Evolutionary conservation across 768 basidiomycete species (phyloP).

Genomic region (Psilocybe cyanescens): DNA sequence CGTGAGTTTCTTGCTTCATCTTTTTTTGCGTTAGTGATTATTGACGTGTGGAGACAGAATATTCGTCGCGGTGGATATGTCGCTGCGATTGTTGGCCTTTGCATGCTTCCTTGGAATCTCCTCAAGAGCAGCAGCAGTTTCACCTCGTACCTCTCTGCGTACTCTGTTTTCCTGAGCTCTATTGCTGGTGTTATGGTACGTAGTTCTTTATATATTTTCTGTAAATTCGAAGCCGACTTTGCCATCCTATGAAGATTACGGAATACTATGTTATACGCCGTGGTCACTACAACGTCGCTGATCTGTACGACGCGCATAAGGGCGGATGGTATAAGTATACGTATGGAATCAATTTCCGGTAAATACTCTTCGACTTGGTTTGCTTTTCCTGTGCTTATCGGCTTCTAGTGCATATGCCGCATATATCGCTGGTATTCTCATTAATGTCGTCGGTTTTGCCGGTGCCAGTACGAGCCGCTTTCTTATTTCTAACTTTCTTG

Average conservation of each 20-base stretch:
- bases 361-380: slow-evolving; percentile 16
- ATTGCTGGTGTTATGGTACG: slow-evolving; percentile 81
- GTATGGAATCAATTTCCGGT: slow-evolving; percentile 74
- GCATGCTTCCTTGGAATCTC: slow-evolving; percentile 80
- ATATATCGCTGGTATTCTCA: slow-evolving; percentile 75
- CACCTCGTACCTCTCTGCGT: slow-evolving; percentile 81
- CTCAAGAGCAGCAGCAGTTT: slow-evolving; percentile 75
- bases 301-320: slow-evolving; percentile 63
- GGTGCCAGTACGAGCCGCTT: slow-evolving; percentile 58
- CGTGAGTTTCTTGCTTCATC: slow-evolving; percentile 37
- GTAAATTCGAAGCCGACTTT: too few relatives aligned
- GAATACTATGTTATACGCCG: slow-evolving; percentile 79
- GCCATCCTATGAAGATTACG: slow-evolving; percentile 50
- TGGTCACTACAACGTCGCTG: slow-evolving; percentile 71
- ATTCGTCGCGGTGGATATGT: slow-evolving; percentile 86
- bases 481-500: background rate
- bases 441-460: slow-evolving; percentile 84
- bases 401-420: slow-evolving; percentile 59
- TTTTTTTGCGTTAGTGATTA: slow-evolving; percentile 1
- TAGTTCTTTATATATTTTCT: background rate
- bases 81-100: slow-evolving; percentile 76
- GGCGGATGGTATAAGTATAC: slow-evolving; percentile 80
- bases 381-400: background rate
- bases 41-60: slow-evolving; percentile 44
- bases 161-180: slow-evolving; percentile 80